Percentiles rank a stretch among this genome's conserved stretches.
phyloP scores from a whole-genome alignment of 2,329 filamentous ascomycete genomes.

The Xylaria sp. region DNA sequence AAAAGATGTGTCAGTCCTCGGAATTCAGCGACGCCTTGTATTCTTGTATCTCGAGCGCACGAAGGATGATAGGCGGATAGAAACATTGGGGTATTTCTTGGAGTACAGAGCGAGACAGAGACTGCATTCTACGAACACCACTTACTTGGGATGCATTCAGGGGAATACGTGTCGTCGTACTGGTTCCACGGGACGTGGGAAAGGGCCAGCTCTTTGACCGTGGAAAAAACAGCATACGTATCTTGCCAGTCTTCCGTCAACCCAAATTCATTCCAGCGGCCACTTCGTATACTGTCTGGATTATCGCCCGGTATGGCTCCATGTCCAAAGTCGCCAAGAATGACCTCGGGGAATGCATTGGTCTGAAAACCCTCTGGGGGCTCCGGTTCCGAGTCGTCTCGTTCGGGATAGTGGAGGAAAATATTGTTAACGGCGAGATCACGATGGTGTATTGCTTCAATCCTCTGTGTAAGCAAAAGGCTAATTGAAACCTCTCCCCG shows the following conservation, averaged over 20 bases:
- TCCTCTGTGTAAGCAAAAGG: not conserved
- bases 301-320: not conserved
- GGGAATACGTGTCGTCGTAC: no score
- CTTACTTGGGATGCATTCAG: no score
- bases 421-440: conserved; percentile 11
- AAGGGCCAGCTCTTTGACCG: not conserved
- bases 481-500: not conserved
- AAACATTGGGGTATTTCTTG: no score
- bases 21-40: no score
- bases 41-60: no score
- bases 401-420: conserved; percentile 24
- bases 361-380: not conserved
- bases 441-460: conserved; percentile 18
- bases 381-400: not conserved
- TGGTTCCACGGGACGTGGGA: not conserved
- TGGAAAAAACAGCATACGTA: conserved; percentile 1
- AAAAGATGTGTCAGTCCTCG: no score
- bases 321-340: conserved; percentile 20
- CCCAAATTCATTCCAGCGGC: not conserved
- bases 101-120: no score
- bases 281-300: not conserved
- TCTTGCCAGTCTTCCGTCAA: conserved; percentile 12
- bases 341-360: conserved; percentile 28
- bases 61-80: no score
- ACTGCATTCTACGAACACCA: no score